phyloP scores from a whole-genome alignment of 208 protist species.

The Phytomonas sp. region DNA sequence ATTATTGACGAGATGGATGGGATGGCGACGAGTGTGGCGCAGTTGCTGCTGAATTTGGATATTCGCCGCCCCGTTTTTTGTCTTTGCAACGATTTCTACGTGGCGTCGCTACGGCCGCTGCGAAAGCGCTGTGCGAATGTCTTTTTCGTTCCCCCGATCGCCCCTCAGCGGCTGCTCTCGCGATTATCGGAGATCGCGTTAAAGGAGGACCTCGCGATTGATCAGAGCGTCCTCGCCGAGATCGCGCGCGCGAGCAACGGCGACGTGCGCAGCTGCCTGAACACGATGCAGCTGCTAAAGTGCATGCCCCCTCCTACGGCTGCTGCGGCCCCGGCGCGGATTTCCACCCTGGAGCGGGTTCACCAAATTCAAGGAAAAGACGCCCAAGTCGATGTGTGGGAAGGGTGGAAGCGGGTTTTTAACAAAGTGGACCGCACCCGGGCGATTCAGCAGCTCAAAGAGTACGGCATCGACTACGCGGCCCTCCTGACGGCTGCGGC shows the following conservation, averaged over 20 bases:
- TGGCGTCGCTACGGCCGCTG: constrained; percentile 54
- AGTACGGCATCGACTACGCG: constrained; percentile 60
- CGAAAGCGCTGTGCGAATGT: constrained; percentile 44
- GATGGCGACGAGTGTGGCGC: constrained; percentile 50
- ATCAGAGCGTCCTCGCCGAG: constrained; percentile 19
- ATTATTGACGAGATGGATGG: constrained; percentile 90
- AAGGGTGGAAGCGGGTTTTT: constrained; percentile 42
- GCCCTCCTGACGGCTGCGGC: constrained; percentile 27
- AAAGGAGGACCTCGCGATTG: constrained; percentile 18
- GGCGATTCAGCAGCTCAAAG: constrained; percentile 57
- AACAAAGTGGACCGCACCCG: constrained; percentile 35
- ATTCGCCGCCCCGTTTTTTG: constrained; percentile 81
- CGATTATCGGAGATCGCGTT: constrained; percentile 50
- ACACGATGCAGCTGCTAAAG: constrained; percentile 76
- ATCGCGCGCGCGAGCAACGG: constrained; percentile 53
- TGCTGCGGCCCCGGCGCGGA: neutral
- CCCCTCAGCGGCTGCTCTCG: constrained; percentile 50
- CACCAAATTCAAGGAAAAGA: constrained; percentile 60
- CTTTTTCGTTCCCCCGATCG: constrained; percentile 54
- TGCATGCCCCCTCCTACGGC: neutral
- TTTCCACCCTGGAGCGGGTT: constrained; percentile 33
- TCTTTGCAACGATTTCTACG: constrained; percentile 83
- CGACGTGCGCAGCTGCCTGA: constrained; percentile 81
- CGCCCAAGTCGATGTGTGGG: constrained; percentile 27
- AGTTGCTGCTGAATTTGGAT: constrained; percentile 39